Evolutionary conservation across 139 green algal species (phyloP), one percentile per base, ranked within the genome.

Genomic region (Tetraselmis chui): DNA sequence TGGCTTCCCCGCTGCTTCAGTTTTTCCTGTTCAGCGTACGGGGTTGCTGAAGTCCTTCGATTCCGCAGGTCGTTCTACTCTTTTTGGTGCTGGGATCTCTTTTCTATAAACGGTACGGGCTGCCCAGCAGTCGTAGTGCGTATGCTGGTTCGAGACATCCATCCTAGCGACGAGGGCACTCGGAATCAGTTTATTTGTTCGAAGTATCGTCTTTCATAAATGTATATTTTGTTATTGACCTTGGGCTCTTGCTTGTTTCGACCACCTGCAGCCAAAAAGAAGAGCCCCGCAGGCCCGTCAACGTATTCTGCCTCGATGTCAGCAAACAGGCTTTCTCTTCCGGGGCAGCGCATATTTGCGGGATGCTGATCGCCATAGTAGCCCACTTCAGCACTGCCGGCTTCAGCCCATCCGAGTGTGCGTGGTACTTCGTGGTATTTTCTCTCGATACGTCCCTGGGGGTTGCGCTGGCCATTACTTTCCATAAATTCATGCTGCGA

Each of bases 311-410:
- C 25, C 59, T 93, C 31, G 89, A 94, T 75, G 82, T 94, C 28
- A 89, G 87, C 83, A 94, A 94, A 82, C 90, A 94, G 78, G 84
- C 83, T 0, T 27, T 91, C 1, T 91, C 84, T 28, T 84, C 85
- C 59, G 59, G 79, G 1, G 87, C 83, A 26, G 86, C 84, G 1
- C 89, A 92, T 74, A 28, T 88, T 0, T 92, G 89, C 59, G 88
- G 88, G 81, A 82, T 92, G 76, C 74, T 90, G 29, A 90, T 93
- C 31, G 87, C 88, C 32, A 74, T 93, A 0, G 29, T 91, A 24
- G 83, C 83, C 2, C 81, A 83, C 29, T 59, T 79, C 24, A 82
- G 32, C 1, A 59, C 30, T 25, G 5, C 45, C 27, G 31, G 23
- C 11, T 1, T 18, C 0, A 27, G 74, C 1, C 31, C 86, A 1